Evolutionary conservation across 2,329 filamentous ascomycete genomes (phyloP).

Genomic region (Pyrenophora teres): DNA sequence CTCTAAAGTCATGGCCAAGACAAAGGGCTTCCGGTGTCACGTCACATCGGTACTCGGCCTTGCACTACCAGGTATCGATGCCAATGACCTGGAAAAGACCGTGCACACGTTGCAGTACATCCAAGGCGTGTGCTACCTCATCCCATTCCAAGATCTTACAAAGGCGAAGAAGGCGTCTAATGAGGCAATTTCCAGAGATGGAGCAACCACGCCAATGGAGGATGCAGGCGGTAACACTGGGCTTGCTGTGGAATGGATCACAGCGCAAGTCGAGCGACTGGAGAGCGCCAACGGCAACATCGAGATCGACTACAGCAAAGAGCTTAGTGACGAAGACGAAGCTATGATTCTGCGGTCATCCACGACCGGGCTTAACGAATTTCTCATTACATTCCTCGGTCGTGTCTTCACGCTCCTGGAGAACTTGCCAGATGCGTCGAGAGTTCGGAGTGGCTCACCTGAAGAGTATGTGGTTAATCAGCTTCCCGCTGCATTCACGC

Average conservation of each 20-base stretch:
- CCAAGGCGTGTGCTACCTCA: slow-evolving; percentile 93
- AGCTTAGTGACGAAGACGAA: slow-evolving; percentile 85
- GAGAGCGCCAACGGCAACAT: slow-evolving; percentile 85
- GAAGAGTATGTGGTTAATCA: slow-evolving; percentile 98
- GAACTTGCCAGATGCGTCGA: slow-evolving; percentile 88
- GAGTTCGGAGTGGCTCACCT: slow-evolving; percentile 85
- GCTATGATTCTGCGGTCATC: slow-evolving; percentile 88
- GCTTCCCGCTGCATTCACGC: slow-evolving; percentile 86
- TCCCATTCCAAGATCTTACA: slow-evolving; percentile 84
- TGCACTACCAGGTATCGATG: slow-evolving; percentile 92
- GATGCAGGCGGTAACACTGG: slow-evolving; percentile 49
- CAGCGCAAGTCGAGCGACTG: slow-evolving; percentile 90
- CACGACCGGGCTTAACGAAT: slow-evolving; percentile 91
- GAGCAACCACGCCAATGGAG: slow-evolving; percentile 42
- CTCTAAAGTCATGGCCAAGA: slow-evolving; percentile 85
- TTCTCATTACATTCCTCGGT: slow-evolving; percentile 85
- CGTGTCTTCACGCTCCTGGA: slow-evolving; percentile 95
- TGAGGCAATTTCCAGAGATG: slow-evolving; percentile 21
- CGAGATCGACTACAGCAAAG: slow-evolving; percentile 80
- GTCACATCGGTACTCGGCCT: slow-evolving; percentile 92
- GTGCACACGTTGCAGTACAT: slow-evolving; percentile 94
- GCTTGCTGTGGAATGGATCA: slow-evolving; percentile 90
- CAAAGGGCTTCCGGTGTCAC: slow-evolving; percentile 96
- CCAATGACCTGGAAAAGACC: slow-evolving; percentile 96
- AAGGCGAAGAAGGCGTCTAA: slow-evolving; percentile 52